Evolutionary conservation across 2,329 filamentous ascomycete species (phyloP).

Genomic region (Ophiostoma sp.): DNA sequence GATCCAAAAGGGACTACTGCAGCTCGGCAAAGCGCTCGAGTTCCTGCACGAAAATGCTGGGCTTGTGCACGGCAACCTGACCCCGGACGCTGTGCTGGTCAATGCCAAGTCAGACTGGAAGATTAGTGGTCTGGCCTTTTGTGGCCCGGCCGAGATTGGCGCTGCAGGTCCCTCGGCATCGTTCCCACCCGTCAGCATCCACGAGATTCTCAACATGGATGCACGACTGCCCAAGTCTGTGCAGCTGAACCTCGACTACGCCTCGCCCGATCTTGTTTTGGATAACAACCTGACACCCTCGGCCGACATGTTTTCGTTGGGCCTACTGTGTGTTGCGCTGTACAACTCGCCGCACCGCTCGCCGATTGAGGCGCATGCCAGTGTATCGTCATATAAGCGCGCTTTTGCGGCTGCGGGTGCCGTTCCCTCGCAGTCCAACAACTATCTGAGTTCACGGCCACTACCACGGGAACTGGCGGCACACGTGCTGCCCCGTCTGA

Average conservation of each 20-base stretch:
- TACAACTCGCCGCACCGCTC: constrained; percentile 95
- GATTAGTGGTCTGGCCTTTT: constrained; percentile 90
- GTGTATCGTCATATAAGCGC: constrained; percentile 80
- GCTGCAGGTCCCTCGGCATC: constrained; percentile 56
- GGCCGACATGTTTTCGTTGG: constrained; percentile 92
- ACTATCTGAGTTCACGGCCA: constrained; percentile 76
- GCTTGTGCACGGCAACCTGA: constrained; percentile 90
- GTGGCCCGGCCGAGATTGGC: constrained; percentile 69
- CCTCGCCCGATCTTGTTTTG: constrained; percentile 90
- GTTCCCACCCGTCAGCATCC: constrained; percentile 75
- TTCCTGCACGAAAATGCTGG: constrained; percentile 33
- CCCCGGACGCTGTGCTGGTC: constrained; percentile 88
- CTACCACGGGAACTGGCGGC: constrained; percentile 76
- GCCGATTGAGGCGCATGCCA: constrained; percentile 79
- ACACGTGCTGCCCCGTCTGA: constrained; percentile 78
- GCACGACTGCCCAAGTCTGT: constrained; percentile 77
- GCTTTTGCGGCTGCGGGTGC: constrained; percentile 76
- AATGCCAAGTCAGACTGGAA: constrained; percentile 99
- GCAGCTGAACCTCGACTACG: constrained; percentile 89
- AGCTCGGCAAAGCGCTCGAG: constrained; percentile 54
- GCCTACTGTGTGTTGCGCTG: constrained; percentile 80
- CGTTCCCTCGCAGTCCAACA: constrained; percentile 77
- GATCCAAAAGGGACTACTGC: constrained; percentile 92
- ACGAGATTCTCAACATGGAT: constrained; percentile 82
- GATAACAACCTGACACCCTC: constrained; percentile 83